A percentile compares a stretch with the other conserved stretches of the same genome.
phyloP scores from a whole-genome alignment of 2,329 filamentous ascomycete species.

The Diplodia seriata region DNA sequence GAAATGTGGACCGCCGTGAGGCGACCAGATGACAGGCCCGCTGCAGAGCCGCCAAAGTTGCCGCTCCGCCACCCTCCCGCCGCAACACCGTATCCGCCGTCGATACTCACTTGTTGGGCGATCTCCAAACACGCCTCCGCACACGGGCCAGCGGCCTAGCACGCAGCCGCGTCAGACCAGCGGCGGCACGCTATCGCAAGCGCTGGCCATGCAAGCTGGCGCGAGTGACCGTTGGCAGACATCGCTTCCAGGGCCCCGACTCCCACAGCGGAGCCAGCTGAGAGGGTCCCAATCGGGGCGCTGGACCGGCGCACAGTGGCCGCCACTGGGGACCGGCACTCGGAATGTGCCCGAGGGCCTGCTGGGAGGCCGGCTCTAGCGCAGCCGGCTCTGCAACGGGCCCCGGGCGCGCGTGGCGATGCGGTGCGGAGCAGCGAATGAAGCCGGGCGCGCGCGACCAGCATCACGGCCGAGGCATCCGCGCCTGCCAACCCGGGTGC shows the following conservation, averaged over 20 bases:
- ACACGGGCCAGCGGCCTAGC: neutral
- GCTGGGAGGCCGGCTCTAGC: neutral
- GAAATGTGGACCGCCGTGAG: neutral
- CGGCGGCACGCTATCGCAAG: neutral
- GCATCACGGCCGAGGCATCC: neutral
- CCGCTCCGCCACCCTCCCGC: conserved; percentile 5
- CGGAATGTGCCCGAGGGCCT: neutral
- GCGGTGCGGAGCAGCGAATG: conserved; percentile 16
- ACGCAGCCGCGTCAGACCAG: neutral
- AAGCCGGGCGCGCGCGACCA: neutral
- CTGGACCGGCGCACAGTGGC: conserved; percentile 4
- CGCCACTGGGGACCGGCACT: neutral
- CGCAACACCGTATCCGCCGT: neutral
- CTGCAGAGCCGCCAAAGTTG: no score
- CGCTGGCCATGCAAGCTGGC: neutral
- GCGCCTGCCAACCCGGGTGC: neutral
- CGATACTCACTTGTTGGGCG: conserved; percentile 1
- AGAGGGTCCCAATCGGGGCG: neutral
- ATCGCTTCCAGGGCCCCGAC: neutral
- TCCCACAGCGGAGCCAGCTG: neutral
- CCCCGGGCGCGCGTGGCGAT: conserved; percentile 16
- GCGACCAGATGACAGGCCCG: neutral
- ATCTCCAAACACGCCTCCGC: neutral
- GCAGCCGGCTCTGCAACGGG: conserved; percentile 6
- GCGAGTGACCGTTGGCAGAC: neutral